Evolutionary conservation across 2,329 filamentous ascomycete genomes (phyloP), one percentile per base, ranked within the genome.

Genomic region (Pleomassaria siparia): DNA sequence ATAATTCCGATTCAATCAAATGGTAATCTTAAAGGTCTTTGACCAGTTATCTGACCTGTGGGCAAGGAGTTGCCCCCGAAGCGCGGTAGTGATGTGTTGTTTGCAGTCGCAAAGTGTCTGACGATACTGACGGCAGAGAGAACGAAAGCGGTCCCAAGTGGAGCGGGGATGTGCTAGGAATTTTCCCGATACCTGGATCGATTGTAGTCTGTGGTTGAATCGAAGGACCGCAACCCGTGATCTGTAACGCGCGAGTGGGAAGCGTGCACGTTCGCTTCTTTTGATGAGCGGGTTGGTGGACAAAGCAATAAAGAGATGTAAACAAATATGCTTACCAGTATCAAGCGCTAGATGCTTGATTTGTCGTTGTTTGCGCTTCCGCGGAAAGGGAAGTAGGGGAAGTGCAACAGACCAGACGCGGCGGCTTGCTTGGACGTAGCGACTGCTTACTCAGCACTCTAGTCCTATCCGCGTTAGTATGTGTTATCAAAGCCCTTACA

Each of bases 321-420:
- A 4, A 37, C 4, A 13, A n/a, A 24, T 24, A n/a, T 37, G 11
- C 20, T 21, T 20, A 22, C 35, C 18, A 22, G 35, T 11, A 22
- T 22, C 20, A 35, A 24, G 35, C 20, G 18, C 11, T 12, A 37
- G 20, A 15, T 22, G 4, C 8, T 37, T 15, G 24, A 22, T n/a
- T 22, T 44, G 42, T 44, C n/a, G 42, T 18, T 44, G 42, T 44
- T 24, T 13, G 25, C 20, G 42, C n/a, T 44, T 18, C 26, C n/a
- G 28, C 20, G 13, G 32, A 36, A 44, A 44, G 22, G 29, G 42
- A 44, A 6, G 42, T 44, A 44, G 42, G 32, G 42, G 37, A 36
- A 44, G 24, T 36, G 29, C 37, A n/a, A 22, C 28, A 11, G 22
- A 43, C 25, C 20, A 16, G 18, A 33, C 40, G 40, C 26, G 40